Percentiles rank a stretch among this genome's conserved stretches.
Conservation (phyloP, 2,329 filamentous ascomycete genomes). For the Amauroascus verrucosus region DNA sequence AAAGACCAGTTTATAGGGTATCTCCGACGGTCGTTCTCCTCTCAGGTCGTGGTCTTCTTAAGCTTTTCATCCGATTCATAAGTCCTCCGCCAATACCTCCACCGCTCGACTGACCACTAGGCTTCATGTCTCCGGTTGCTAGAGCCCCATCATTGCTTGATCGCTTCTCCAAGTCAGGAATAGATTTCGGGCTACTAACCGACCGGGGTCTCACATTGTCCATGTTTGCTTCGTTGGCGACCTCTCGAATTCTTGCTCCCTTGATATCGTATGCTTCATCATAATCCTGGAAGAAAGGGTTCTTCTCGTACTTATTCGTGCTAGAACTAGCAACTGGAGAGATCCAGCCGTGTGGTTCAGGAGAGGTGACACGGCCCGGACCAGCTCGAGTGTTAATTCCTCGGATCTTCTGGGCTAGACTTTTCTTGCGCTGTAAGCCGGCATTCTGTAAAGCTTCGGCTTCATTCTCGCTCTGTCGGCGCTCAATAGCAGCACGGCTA, state of each 20-base stretch:
- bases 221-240: conserved; percentile 33
- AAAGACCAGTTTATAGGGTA: neutral
- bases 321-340: conserved; percentile 26
- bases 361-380: conserved; percentile 48
- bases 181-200: conserved; percentile 51
- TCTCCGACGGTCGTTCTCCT: conserved; percentile 7
- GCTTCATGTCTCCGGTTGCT: conserved; percentile 8
- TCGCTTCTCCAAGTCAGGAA: conserved; percentile 37
- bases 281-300: conserved; percentile 79
- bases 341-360: conserved; percentile 36
- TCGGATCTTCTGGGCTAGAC: conserved; percentile 80
- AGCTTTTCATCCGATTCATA: conserved; percentile 18
- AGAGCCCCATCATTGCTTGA: conserved; percentile 22
- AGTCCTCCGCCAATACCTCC: conserved; percentile 14
- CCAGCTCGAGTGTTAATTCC: conserved; percentile 63
- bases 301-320: conserved; percentile 43
- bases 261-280: conserved; percentile 57
- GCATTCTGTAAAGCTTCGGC: conserved; percentile 33
- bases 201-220: conserved; percentile 32
- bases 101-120: conserved; percentile 3
- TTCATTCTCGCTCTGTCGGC: conserved; percentile 60
- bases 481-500: conserved; percentile 65
- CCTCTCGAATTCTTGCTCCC: conserved; percentile 46
- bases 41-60: conserved; percentile 16
- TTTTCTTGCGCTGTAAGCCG: conserved; percentile 82